These are phyloP conservation scores for Zelonia costaricensis DNA, from an alignment of 208 protist species.

Conservation along the genomic window DNA sequence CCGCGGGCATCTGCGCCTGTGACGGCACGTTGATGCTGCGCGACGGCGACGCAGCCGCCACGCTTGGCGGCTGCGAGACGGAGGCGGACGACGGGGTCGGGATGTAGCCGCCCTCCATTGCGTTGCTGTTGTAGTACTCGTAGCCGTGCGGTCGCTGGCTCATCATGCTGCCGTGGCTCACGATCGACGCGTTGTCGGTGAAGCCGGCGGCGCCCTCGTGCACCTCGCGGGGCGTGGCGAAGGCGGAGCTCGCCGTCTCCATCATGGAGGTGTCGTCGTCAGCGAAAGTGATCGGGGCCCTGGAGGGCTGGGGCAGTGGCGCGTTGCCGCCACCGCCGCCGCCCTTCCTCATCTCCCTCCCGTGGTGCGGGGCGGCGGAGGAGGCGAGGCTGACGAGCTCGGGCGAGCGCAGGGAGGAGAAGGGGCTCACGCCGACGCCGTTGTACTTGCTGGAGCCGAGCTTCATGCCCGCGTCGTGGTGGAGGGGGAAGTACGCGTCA, in stretches of 20 bases:
- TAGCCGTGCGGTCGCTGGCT: constrained; percentile 26
- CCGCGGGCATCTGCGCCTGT: neutral
- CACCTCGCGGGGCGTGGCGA: constrained; percentile 22
- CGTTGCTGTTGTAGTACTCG: constrained; percentile 28
- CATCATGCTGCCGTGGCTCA: constrained; percentile 25
- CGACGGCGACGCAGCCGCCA: neutral
- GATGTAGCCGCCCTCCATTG: neutral
- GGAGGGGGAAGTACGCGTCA: constrained; percentile 18
- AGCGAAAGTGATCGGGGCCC: constrained; percentile 8
- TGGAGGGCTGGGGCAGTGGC: neutral
- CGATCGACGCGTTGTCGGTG: constrained; percentile 10
- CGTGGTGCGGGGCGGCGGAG: neutral
- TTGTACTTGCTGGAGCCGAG: constrained; percentile 24
- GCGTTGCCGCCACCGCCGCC: neutral
- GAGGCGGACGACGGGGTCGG: neutral
- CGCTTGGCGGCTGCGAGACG: neutral
- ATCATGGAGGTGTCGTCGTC: constrained; percentile 20
- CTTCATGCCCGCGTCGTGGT: constrained; percentile 23
- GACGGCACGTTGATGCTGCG: neutral
- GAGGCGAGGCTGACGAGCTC: constrained; percentile 22
- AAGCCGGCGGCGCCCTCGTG: constrained; percentile 1
- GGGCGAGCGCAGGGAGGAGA: neutral
- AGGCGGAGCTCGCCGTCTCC: constrained; percentile 23
- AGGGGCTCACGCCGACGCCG: constrained; percentile 9
- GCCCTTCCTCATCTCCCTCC: no score